Base-by-base conservation (phyloP, 2,329 filamentous ascomycete species). In the Colletotrichum brevisporum region DNA sequence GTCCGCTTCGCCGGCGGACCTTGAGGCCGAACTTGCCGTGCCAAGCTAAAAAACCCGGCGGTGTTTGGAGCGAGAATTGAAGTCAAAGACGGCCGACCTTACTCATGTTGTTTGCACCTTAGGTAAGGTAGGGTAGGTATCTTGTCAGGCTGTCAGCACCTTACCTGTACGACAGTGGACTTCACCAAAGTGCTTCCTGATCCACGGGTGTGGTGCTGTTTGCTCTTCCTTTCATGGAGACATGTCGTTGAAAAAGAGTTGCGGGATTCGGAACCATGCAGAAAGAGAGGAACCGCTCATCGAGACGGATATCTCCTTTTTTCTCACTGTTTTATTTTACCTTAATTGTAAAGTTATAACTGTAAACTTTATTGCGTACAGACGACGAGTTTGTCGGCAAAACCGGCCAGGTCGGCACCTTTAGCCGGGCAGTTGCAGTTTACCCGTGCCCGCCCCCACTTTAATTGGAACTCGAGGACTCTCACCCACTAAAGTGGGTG, bases 331-430 rank as follows among this genome's bases (percentile, higher is more conserved):
- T 36, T 21, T 47, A 18, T 57, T 55, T 43, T 59, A 65, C 54
- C 54, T 65, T 47, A 43, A 45, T 27, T 43, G 50, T 55, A 65
- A 36, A 65, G 61, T 55, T 65, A 43, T 43, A 43, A 50, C 65
- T 45, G 31, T 57, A 55, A 68, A 50, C 53, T 64, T 31, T 65
- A 68, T 59, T 48, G 60, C 6, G 24, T 13, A 36, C 24, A 53
- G 13, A 54, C 36, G 39, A 16, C n/a, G 3, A 31, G 21, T 63
- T 64, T 54, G 54, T 26, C 61, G 65, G 54, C 48, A 54, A 59
- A 52, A 58, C 50, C 65, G 60, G 65, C 60, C 26, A n/a, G 18
- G 24, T 43, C 58, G 65, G 65, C 53, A 68, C 26, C 18, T 15
- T 16, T 63, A 60, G 27, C 63, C 57, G 51, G 13, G 15, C 24